Percentiles rank a stretch among this genome's conserved stretches.
Evolutionary conservation across 2,329 filamentous ascomycete species (phyloP).

Genomic region (Aspergillus pseudoterreus): DNA sequence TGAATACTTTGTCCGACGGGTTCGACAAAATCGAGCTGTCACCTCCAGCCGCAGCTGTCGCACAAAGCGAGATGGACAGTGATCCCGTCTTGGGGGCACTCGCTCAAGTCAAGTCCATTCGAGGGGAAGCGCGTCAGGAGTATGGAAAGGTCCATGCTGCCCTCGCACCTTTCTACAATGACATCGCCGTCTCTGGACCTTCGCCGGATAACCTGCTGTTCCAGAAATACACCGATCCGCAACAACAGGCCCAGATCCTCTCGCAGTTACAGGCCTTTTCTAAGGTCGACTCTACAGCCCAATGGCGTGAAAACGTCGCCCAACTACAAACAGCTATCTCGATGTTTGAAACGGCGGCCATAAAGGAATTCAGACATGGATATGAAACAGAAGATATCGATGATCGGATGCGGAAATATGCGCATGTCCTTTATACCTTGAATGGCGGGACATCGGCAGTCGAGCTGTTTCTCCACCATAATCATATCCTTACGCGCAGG

Average conservation of each 20-base stretch:
- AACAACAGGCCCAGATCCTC: slow-evolving; percentile 86
- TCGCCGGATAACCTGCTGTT: slow-evolving; percentile 76
- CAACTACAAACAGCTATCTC: slow-evolving; percentile 70
- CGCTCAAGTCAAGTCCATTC: slow-evolving; percentile 68
- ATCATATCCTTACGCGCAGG: slow-evolving; percentile 74
- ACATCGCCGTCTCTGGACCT: slow-evolving; percentile 70
- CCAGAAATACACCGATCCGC: slow-evolving; percentile 79
- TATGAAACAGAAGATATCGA: slow-evolving; percentile 87
- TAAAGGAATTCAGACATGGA: slow-evolving; percentile 89
- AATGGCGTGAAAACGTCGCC: slow-evolving; percentile 67
- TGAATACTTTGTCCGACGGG: slow-evolving; percentile 57
- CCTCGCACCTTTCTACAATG: slow-evolving; percentile 81
- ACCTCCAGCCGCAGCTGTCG: slow-evolving; percentile 29
- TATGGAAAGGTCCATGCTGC: slow-evolving; percentile 89
- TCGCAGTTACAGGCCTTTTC: slow-evolving; percentile 75
- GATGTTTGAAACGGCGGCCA: slow-evolving; percentile 85
- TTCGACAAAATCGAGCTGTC: slow-evolving; percentile 73
- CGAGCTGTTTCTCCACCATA: slow-evolving; percentile 84
- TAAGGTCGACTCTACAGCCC: slow-evolving; percentile 74
- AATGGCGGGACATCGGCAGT: slow-evolving; percentile 76
- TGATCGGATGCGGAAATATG: slow-evolving; percentile 83
- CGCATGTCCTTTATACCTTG: slow-evolving; percentile 74
- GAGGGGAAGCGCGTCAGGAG: slow-evolving; percentile 81
- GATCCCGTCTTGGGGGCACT: slow-evolving; percentile 66
- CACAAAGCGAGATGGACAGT: slow-evolving; percentile 49